A percentile compares a stretch with the other conserved stretches of the same genome.
These are phyloP conservation scores for Bruguiera sexangula DNA, from an alignment of 345 rosid genomes.

Conservation along the genomic window DNA sequence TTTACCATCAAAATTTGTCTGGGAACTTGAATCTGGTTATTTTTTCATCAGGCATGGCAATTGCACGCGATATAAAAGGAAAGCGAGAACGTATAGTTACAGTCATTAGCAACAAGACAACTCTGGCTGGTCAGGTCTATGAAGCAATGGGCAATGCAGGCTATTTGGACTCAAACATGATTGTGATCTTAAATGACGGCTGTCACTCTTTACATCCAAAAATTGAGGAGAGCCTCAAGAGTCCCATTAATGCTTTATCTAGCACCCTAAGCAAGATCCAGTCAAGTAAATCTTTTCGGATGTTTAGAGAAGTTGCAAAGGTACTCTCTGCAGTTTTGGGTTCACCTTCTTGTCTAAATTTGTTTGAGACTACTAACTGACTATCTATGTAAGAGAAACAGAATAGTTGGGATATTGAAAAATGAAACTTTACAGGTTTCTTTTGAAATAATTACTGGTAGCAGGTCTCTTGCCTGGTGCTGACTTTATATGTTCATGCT, in stretches of 20 bases:
- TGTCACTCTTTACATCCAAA: slow-evolving; percentile 72
- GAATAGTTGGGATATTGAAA: not conserved
- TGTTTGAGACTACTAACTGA: not conserved
- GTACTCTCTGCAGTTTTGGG: slow-evolving; percentile 29
- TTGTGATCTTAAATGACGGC: slow-evolving; percentile 84
- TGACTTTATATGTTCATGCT: not conserved
- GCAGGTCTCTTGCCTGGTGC: not conserved
- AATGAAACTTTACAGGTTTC: not conserved
- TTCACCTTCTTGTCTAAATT: slow-evolving; percentile 3
- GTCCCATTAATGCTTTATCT: slow-evolving; percentile 73
- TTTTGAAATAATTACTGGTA: not conserved
- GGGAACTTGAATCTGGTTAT: slow-evolving; percentile 1
- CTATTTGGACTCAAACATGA: slow-evolving; percentile 81
- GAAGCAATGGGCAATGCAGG: slow-evolving; percentile 98
- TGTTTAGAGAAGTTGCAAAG: slow-evolving; percentile 85
- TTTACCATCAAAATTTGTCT: slow-evolving; percentile 2
- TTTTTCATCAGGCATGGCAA: slow-evolving; percentile 64
- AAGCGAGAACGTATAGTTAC: slow-evolving; percentile 68
- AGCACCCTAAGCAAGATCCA: slow-evolving; percentile 83
- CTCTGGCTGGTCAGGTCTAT: slow-evolving; percentile 88
- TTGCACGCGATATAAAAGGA: slow-evolving; percentile 87
- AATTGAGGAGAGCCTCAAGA: slow-evolving; percentile 65
- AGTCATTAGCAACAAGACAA: slow-evolving; percentile 74
- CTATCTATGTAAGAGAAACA: not conserved
- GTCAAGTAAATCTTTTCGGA: slow-evolving; percentile 79